phyloP scores from a whole-genome alignment of 2,329 filamentous ascomycete genomes.

The Aspergillus latus region DNA sequence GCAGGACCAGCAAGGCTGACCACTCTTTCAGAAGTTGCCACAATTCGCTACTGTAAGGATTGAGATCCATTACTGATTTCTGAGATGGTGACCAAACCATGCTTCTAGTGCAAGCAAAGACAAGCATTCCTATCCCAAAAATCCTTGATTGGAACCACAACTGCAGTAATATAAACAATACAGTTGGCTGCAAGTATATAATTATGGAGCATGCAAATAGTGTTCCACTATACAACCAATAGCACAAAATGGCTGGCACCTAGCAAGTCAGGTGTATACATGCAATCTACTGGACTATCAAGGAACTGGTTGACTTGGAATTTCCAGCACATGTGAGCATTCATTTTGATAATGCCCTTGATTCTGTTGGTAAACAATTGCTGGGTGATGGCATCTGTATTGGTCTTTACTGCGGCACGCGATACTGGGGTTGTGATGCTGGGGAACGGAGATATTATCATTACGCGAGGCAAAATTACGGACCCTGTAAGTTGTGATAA shows the following conservation, averaged over 20 bases:
- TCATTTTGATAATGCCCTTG: constrained; percentile 32
- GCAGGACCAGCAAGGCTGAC: constrained; percentile 39
- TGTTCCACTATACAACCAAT: constrained; percentile 33
- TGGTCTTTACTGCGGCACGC: constrained; percentile 31
- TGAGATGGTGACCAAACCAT: constrained; percentile 6
- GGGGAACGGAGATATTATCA: constrained; percentile 33
- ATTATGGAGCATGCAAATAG: constrained; percentile 42
- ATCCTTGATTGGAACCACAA: constrained; percentile 47
- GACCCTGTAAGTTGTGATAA: constrained; percentile 37
- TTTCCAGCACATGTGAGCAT: constrained; percentile 40
- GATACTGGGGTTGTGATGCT: constrained; percentile 25
- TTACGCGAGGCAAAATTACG: constrained; percentile 33
- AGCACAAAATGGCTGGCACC: constrained; percentile 31
- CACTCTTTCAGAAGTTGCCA: constrained; percentile 49
- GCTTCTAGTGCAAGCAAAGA: constrained; percentile 37
- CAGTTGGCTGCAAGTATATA: constrained; percentile 41
- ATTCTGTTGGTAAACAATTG: constrained; percentile 13
- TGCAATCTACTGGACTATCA: constrained; percentile 12
- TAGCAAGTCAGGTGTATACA: constrained; percentile 30
- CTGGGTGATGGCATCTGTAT: constrained; percentile 32
- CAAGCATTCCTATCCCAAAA: constrained; percentile 43
- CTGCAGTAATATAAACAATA: constrained; percentile 23
- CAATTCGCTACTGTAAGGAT: constrained; percentile 42
- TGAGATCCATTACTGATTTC: neutral
- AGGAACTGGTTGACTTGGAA: constrained; percentile 21